Base-by-base conservation (phyloP, 2,329 filamentous ascomycete species). In the Aciculosporium take region DNA sequence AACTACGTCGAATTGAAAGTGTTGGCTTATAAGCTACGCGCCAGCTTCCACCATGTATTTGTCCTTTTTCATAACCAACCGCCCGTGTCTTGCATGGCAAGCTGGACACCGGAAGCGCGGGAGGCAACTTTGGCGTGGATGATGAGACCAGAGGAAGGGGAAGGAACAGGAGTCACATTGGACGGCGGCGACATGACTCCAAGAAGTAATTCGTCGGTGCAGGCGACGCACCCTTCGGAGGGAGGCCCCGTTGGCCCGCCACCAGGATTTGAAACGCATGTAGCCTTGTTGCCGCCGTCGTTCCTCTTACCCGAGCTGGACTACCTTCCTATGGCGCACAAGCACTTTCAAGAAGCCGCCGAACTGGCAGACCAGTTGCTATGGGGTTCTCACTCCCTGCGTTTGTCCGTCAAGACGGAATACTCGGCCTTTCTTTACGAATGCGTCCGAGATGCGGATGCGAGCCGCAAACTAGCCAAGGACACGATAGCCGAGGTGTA, bases 11-110 rank as follows among this genome's bases (percentile, higher is more conserved):
- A 94, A 59, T 76, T 94, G 43, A 88, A 87, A 55, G 88, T 96
- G 34, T 72, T 98, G 48, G 81, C 84, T 17, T 85, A 86, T 58
- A 98, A 96, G 62, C 72, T 98, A 12, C 80, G 86, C 45, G 91
- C 91, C 13, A 94, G 86, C 17, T 94, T 96, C 57, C 91, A 93
- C 53, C 89, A 98, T 64, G 86, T 98, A 49, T 94, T 94, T 59
- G 91, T 94, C 41, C 73, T 96, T 10, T 96, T 95, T 56, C 86
- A 95, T 65, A 95, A 95, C 61, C 78, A 85, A 40, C 89, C 89
- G 0, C 72, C 81, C 0, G 74, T 94, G 43, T 80, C 79, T 34
- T 66, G 71, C 28, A 70, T 76, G 53, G 71, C 71, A 17, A 64
- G 73, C 45, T 65, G 67, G 47, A 68, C 67, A 1, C 66, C 69